Base-by-base conservation (phyloP, 768 basidiomycete genomes). In the Leccinellum luteum region DNA sequence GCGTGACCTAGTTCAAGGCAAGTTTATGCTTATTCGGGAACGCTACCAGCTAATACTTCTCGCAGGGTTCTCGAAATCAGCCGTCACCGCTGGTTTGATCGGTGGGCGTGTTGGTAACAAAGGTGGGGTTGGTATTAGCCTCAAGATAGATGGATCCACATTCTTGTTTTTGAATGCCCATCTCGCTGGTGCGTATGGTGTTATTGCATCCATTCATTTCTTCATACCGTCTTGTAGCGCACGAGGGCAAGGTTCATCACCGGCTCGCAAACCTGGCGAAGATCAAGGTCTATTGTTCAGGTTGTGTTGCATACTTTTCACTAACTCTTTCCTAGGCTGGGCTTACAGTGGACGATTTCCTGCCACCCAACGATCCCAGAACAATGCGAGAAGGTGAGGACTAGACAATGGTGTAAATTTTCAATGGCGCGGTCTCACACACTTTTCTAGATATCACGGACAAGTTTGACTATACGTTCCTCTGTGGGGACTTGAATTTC, bases 31-130 rank as follows among this genome's bases (percentile, higher is more conserved):
- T 27, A 19, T 41, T 25, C 21, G 7, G 14, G 9, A 48, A 48
- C 48, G 34, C 35, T 8, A 41, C 10, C 41, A 3, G 31, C 53
- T 50, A 27, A 60, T 51, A 4, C 19, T 21, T 27, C 43, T 41
- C 17, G 21, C 54, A 88, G 90, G 89, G 15, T 83, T 80, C 13
- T 92, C 90, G 4, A 90, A 87, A 62, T 87, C 89, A 14, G 84
- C 85, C 19, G 95, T 98, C 1, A 89, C 94, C 1, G 84, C 95
- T 15, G 95, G 95, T 4, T 76, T 97, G 23, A 91, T 96, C 27
- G 92, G 92, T 3, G 95, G 95, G 0, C 76, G 95, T 48, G 79
- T 97, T 2, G 95, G 95, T 6, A 98, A 98, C 69, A 98, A 98
- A 69, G 85, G 95, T 1, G 92, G 89, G 15, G 91, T 95, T 25